Evolutionary conservation across 2,329 filamentous ascomycete genomes (phyloP), one percentile per base, ranked within the genome.

Genomic region (Ophiostoma novo-ulmi): DNA sequence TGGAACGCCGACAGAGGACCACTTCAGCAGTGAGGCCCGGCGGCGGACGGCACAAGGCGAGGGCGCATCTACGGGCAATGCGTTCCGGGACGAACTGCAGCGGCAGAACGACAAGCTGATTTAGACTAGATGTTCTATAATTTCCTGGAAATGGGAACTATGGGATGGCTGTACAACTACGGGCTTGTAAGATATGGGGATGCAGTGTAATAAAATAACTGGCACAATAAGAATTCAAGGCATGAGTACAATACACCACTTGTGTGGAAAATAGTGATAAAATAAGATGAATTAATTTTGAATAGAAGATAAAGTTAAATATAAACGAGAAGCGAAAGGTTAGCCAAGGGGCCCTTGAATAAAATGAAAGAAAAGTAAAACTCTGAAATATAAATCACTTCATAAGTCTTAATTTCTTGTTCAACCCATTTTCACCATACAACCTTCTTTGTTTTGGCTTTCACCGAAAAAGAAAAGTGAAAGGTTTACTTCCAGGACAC

Each of bases 61-160:
- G 63, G 26, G 13, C 36, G 66, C 63, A 55, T 48, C 76, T 8
- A 74, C 76, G 39, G 73, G 74, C 5, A 86, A 86, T 69, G 76
- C 78, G 6, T 86, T 86, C 76, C 78, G 83, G 0, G 83, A 85
- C 5, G 84, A 86, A 78, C 71, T 86, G 73, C 78, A 75, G 72
- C 80, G 84, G 74, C 84, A 86, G 77, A 76, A 83, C 31, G 38
- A 67, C 39, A 39, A 68, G 22, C 70, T 71, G 13, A 14, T 71
- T 26, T 58, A 58, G n/a, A 8, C n/a, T 26, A 41, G 11, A 64
- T 64, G 52, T 22, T 58, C 8, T 22, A 44, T 17, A 35, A 31
- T 31, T 31, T 63, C n/a, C 52, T 58, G 58, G 14, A 36, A 26
- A 26, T 31, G 2, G 31, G 31, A 31, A 31, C 31, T 31, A 63